Base-by-base conservation (phyloP, 345 rosid genomes). In the Mercurialis annua region DNA sequence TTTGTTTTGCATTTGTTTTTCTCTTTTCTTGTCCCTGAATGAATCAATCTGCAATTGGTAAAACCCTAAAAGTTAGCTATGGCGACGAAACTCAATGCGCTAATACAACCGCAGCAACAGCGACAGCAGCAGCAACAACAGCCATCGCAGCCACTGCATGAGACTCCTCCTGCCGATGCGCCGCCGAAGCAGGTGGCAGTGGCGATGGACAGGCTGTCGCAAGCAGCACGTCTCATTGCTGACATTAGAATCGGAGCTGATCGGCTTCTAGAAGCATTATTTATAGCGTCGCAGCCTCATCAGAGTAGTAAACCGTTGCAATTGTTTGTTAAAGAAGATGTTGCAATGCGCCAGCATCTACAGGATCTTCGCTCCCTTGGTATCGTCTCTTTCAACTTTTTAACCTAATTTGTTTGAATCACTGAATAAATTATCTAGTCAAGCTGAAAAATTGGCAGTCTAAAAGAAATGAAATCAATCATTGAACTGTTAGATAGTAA, bases 171-270 rank as follows among this genome's bases (percentile, higher is more conserved):
- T 20, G 77, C 73, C 17, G 96, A 92, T 73, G 98, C 98, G 50
- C 98, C 97, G 27, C 97, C 98, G 17, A 90, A 90, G 76, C 96
- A 90, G 85, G 98, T 93, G 56, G 96, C 97, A 5, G 62, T 82
- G 70, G 97, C 98, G 17, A 84, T 93, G 96, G 98, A 93, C 54
- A 84, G 98, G 57, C 88, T 93, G 4, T 80, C 83, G 12, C 96
- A 89, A 71, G 98, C 98, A 5, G 90, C 85, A 12, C 83, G 97
- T 66, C 86, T 82, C 77, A 90, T 93, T 50, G 94, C 96, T 7
- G 98, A 93, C 67, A 81, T 93, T 4, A 81, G 96, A 51, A 83
- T 93, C 40, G 98, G 96, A 7, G 96, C 92, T 0, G 97, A 93
- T 70, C 97, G 97, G 20, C 80, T 93, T 71, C 97, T 93, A 4